A percentile compares a stretch with the other conserved stretches of the same genome.
phyloP scores from a whole-genome alignment of 1,139 yeast genomes.

The Nadsonia starkeyi-henricii region DNA sequence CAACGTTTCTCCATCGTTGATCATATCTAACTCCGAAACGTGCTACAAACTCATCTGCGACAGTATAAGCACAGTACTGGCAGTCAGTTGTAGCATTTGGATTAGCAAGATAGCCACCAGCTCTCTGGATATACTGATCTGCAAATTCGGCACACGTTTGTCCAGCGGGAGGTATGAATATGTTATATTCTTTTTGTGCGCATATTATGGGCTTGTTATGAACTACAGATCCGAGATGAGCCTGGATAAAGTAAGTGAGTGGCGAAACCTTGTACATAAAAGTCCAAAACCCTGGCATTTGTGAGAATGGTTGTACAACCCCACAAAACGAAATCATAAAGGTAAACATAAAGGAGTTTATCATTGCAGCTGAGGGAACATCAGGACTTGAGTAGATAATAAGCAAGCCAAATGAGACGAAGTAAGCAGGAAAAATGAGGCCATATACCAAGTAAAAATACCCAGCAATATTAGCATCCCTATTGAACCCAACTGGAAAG shows the following conservation, averaged over 20 bases:
- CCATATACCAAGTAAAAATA: slow-evolving; percentile 33
- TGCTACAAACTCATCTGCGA: slow-evolving; percentile 40
- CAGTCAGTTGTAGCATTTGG: slow-evolving; percentile 42
- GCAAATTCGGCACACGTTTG: slow-evolving; percentile 46
- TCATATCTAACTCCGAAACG: slow-evolving; percentile 32
- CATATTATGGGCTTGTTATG: slow-evolving; percentile 47
- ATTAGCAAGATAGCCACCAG: slow-evolving; percentile 39
- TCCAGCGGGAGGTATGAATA: slow-evolving; percentile 43
- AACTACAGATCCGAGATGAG: slow-evolving; percentile 37
- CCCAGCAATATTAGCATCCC: slow-evolving; percentile 16
- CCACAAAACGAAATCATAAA: slow-evolving; percentile 70
- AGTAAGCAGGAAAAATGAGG: background rate
- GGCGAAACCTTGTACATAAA: slow-evolving; percentile 68
- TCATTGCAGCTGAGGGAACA: slow-evolving; percentile 40
- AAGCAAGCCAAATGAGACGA: background rate
- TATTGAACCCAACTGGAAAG: slow-evolving; percentile 54
- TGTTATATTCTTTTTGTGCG: slow-evolving; percentile 34
- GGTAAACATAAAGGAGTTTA: slow-evolving; percentile 49
- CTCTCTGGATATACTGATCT: slow-evolving; percentile 22
- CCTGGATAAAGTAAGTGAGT: slow-evolving; percentile 51
- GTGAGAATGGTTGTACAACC: slow-evolving; percentile 51
- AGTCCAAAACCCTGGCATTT: slow-evolving; percentile 48
- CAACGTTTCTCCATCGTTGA: slow-evolving; percentile 47
- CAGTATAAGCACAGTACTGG: slow-evolving; percentile 40
- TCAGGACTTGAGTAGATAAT: background rate